Percentiles rank a stretch among this genome's conserved stretches.
These are phyloP conservation scores for Carex parvula DNA, from an alignment of 176 grass and related monocot genomes.

Conservation along the genomic window DNA sequence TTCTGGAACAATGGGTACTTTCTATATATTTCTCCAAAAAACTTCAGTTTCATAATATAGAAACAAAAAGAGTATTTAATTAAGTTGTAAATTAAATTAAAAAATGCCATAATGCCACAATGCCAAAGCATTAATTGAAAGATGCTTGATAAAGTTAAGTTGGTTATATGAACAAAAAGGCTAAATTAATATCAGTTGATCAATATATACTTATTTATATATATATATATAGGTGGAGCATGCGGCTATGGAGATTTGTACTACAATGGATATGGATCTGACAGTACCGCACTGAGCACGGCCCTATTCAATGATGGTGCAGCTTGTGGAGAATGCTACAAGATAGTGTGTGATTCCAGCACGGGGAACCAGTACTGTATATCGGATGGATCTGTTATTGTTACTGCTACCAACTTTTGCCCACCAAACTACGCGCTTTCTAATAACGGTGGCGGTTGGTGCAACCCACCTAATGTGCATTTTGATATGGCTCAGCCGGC, in stretches of 20 bases:
- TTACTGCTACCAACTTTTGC: constrained; percentile 45
- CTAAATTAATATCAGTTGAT: background rate
- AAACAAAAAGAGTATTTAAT: background rate
- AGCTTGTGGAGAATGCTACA: constrained; percentile 41
- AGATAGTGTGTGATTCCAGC: constrained; percentile 39
- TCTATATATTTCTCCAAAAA: background rate
- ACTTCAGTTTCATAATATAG: background rate
- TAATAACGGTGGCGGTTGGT: constrained; percentile 2
- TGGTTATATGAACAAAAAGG: too few relatives aligned
- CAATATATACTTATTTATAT: background rate
- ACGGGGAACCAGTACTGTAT: constrained; percentile 8
- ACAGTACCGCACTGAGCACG: constrained; percentile 49
- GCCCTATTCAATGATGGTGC: constrained; percentile 43
- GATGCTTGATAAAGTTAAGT: background rate
- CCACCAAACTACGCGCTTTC: constrained; percentile 15
- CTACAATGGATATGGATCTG: constrained; percentile 24
- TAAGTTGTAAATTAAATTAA: too few relatives aligned
- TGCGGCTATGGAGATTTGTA: constrained; percentile 50
- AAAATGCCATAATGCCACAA: background rate
- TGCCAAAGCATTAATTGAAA: background rate
- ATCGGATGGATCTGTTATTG: constrained; percentile 10
- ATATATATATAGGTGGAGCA: constrained; percentile 34
- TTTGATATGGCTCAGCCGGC: constrained; percentile 27
- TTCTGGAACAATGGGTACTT: constrained; percentile 17
- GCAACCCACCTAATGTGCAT: constrained; percentile 14